Evolutionary conservation across 2,329 filamentous ascomycete genomes (phyloP).

Genomic region (Xylaria digitata): DNA sequence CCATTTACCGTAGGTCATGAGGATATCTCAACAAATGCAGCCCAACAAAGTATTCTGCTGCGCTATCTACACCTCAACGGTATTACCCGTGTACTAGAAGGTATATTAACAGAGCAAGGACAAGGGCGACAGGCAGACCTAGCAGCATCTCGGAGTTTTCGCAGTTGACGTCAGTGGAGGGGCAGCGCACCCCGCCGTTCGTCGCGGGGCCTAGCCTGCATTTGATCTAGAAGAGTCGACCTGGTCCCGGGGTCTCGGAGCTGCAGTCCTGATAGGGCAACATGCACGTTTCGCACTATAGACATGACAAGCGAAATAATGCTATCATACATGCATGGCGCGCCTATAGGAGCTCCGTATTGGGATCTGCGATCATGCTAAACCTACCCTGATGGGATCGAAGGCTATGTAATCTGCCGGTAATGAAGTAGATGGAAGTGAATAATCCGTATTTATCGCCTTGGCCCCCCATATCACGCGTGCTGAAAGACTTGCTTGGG

Average conservation of each 20-base stretch:
- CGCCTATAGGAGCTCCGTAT: conserved; percentile 6
- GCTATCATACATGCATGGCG: conserved; percentile 20
- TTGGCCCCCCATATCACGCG: background rate
- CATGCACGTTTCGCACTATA: background rate
- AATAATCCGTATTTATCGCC: background rate
- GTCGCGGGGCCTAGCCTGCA: background rate
- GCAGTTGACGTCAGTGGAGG: conserved; percentile 33
- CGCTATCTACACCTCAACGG: too few relatives aligned
- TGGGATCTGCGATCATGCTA: background rate
- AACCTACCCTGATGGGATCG: background rate
- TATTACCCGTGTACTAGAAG: too few relatives aligned
- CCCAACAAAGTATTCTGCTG: too few relatives aligned
- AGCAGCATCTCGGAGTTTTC: conserved; percentile 20
- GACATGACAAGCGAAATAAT: background rate
- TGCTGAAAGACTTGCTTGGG: too few relatives aligned
- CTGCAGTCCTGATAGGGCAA: conserved; percentile 18
- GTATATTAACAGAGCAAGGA: too few relatives aligned
- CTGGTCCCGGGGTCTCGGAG: conserved; percentile 12
- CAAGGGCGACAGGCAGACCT: background rate
- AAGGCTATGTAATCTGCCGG: background rate
- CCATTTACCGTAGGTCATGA: too few relatives aligned
- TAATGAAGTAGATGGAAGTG: background rate
- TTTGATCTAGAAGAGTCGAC: background rate
- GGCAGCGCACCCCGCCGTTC: conserved; percentile 11
- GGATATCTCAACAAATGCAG: too few relatives aligned